These are phyloP conservation scores for Kazachstania martiniae DNA, from an alignment of 805 yeast genomes.

Conservation along the genomic window DNA sequence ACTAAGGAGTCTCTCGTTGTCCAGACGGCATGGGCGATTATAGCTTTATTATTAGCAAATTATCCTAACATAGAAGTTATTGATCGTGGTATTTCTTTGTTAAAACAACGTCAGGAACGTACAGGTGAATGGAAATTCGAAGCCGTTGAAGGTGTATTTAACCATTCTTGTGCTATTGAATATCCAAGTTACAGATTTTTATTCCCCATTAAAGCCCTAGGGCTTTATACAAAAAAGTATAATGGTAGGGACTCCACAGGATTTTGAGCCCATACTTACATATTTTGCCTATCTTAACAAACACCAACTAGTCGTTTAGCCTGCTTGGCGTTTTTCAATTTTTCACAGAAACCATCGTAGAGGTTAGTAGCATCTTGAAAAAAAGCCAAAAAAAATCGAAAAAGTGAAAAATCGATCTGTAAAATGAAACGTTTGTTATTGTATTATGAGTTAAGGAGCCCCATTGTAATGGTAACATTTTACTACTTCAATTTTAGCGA, in stretches of 20 bases:
- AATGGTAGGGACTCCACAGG: too few relatives aligned
- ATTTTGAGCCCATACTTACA: too few relatives aligned
- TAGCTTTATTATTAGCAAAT: constrained; percentile 68
- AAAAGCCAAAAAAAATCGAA: too few relatives aligned
- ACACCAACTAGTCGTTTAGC: too few relatives aligned
- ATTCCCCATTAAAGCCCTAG: constrained; percentile 89
- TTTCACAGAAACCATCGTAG: too few relatives aligned
- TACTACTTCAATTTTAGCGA: too few relatives aligned
- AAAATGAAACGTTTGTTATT: too few relatives aligned
- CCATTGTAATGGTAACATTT: too few relatives aligned
- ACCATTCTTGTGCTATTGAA: constrained; percentile 88
- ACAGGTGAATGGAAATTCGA: constrained; percentile 85
- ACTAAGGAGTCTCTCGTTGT: constrained; percentile 57
- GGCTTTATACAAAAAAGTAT: constrained; percentile 40
- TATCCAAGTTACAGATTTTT: constrained; percentile 87
- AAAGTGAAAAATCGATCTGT: too few relatives aligned
- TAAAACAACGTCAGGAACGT: constrained; percentile 53
- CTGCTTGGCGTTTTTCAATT: too few relatives aligned
- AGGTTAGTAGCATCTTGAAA: too few relatives aligned
- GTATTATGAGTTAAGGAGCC: too few relatives aligned
- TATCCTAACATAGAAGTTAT: constrained; percentile 65
- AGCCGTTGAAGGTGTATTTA: constrained; percentile 89
- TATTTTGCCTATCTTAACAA: neutral
- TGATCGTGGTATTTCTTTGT: constrained; percentile 47
- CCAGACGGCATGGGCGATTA: constrained; percentile 88